Evolutionary conservation across 495 filamentous ascomycete species (phyloP), one percentile per base, ranked within the genome.

Genomic region (Aspergillus biplanus): DNA sequence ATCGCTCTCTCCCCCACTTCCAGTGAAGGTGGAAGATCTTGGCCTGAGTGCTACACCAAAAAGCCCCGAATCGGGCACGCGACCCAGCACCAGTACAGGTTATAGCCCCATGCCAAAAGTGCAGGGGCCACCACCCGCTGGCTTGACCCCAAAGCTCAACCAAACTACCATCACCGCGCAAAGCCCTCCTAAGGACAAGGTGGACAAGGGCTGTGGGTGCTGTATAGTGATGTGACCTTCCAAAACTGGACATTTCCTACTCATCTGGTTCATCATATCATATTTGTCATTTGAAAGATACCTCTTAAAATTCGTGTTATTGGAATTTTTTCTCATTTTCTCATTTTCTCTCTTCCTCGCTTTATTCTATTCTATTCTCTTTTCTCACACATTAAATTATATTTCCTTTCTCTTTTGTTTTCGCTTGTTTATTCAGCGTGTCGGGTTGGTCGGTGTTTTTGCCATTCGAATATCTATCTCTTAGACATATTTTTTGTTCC

Each of bases 71-170:
- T 68, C 73, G 9, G 65, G 59, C 44, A 63, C 68, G 6, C 73
- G 77, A 32, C 79, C 78, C 3, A 73, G 72, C 39, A 78, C 76
- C 31, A 71, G 72, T 58, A 76, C 74, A 11, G 77, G 69, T 50
- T 85, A 88, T 72, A 76, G 83, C 69, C 70, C 81, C 64, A 78
- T 89, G 70, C 87, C 83, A 42, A 85, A 72, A 76, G 75, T 76
- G 67, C 78, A 79, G 49, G 74, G 75, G n/a, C 72, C 77, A 18
- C 75, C 78, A 18, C 73, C 75, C 27, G 52, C 75, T 52, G 71
- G 65, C 33, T 59, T 78, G 58, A 68, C 65, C 32, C 69, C 71
- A 39, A 79, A 73, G 62, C 74, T 71, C 72, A 77, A 69, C 39
- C 78, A 74, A n/a, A 74, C 74, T 5, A 69, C 75, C 27, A 73